phyloP scores from a whole-genome alignment of 2,329 filamentous ascomycete species.

The Hymenoscyphus fraxineus region DNA sequence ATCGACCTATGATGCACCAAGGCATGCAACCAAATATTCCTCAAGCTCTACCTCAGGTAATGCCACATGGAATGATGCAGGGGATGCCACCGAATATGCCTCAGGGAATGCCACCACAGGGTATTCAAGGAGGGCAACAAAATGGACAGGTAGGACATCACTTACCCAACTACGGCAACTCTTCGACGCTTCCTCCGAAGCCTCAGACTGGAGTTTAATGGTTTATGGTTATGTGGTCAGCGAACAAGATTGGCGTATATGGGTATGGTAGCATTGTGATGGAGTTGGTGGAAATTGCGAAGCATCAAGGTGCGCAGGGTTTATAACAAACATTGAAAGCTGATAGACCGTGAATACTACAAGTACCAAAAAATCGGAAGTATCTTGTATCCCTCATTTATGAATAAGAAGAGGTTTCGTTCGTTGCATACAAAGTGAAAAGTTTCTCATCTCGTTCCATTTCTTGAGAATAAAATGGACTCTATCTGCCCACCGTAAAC shows the following conservation, averaged over 20 bases:
- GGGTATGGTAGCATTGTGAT: constrained; percentile 32
- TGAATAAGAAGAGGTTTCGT: not conserved
- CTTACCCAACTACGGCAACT: constrained; percentile 54
- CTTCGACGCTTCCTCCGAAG: constrained; percentile 51
- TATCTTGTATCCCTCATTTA: not conserved
- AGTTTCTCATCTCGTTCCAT: constrained; percentile 23
- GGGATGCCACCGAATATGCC: constrained; percentile 24
- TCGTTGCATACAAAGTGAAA: constrained; percentile 14
- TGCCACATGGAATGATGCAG: constrained; percentile 26
- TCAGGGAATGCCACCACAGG: constrained; percentile 25
- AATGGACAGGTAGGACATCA: constrained; percentile 40
- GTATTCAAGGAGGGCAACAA: constrained; percentile 22
- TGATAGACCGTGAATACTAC: constrained; percentile 33
- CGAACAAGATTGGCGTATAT: constrained; percentile 33
- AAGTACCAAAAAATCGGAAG: constrained; percentile 15
- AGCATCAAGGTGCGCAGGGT: constrained; percentile 31
- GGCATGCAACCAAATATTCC: constrained; percentile 29
- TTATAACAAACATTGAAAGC: constrained; percentile 26
- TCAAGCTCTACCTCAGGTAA: constrained; percentile 28
- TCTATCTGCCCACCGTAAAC: constrained; percentile 44
- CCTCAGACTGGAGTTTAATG: constrained; percentile 43
- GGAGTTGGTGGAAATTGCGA: constrained; percentile 33
- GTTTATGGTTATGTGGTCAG: constrained; percentile 27
- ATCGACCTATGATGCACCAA: constrained; percentile 36
- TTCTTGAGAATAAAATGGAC: constrained; percentile 17